A percentile compares a stretch with the other conserved stretches of the same genome.
Evolutionary conservation across 345 rosid genomes (phyloP).

Genomic region (Barbarea vulgaris): DNA sequence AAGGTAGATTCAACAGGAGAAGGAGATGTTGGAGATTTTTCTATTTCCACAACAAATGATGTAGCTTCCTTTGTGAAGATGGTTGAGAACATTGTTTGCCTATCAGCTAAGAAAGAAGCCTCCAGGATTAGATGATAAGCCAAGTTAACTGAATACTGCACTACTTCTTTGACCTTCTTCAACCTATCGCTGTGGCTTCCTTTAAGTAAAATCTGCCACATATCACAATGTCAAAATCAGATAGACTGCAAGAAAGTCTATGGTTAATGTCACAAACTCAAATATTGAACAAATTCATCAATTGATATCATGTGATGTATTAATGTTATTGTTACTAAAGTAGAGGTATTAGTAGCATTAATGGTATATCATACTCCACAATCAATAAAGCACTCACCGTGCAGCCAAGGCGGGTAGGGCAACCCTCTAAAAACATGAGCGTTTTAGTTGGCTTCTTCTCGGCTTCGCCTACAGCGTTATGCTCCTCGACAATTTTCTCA

Average conservation of each 20-base stretch:
- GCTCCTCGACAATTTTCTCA: slow-evolving; percentile 85
- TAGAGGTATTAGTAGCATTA: background rate
- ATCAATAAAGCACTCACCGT: slow-evolving; percentile 64
- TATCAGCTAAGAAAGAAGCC: slow-evolving; percentile 85
- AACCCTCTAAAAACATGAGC: slow-evolving; percentile 91
- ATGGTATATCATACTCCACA: background rate
- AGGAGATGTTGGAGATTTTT: slow-evolving; percentile 33
- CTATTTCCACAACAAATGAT: slow-evolving; percentile 38
- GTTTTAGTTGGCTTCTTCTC: slow-evolving; percentile 83
- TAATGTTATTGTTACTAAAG: slow-evolving; percentile 1
- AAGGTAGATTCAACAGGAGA: slow-evolving; percentile 41
- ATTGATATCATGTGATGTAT: slow-evolving; percentile 1
- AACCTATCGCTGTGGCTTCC: slow-evolving; percentile 81
- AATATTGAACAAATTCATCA: slow-evolving; percentile 8
- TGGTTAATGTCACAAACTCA: background rate
- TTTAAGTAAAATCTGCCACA: slow-evolving; percentile 80
- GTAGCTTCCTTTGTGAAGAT: slow-evolving; percentile 46
- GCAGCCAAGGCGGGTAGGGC: slow-evolving; percentile 78
- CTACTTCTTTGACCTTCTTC: slow-evolving; percentile 80
- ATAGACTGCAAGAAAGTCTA: slow-evolving; percentile 21
- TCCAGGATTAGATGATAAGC: slow-evolving; percentile 93
- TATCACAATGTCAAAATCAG: slow-evolving; percentile 30
- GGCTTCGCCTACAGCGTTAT: slow-evolving; percentile 60
- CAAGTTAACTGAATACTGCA: slow-evolving; percentile 63
- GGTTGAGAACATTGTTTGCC: slow-evolving; percentile 78